Conservation (phyloP, 768 basidiomycete genomes). For the Chlorophyllum brunneum region DNA sequence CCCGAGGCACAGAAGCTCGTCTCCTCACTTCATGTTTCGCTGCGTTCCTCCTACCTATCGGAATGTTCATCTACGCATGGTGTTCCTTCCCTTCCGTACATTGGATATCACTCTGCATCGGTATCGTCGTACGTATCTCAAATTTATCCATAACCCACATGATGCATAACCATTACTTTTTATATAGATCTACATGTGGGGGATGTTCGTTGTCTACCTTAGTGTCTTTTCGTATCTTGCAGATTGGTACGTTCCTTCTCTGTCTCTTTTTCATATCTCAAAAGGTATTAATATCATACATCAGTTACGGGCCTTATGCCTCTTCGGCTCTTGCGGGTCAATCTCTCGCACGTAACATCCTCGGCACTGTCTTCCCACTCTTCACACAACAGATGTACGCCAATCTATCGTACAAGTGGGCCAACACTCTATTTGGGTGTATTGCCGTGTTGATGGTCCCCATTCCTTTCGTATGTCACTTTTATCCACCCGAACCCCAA, state of each 20-base stretch:
- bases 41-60: conserved; percentile 47
- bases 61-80: conserved; percentile 75
- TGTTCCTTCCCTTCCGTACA: conserved; percentile 48
- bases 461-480: conserved; percentile 50
- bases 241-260: conserved; percentile 44
- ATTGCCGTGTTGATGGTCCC: conserved; percentile 51
- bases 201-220: conserved; percentile 50
- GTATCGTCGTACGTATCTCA: conserved; percentile 34
- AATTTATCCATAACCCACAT: not conserved
- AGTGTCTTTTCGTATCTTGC: conserved; percentile 58
- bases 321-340: conserved; percentile 69
- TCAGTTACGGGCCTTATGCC: conserved; percentile 60
- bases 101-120: conserved; percentile 62
- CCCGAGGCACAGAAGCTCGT: conserved; percentile 52
- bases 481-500: not conserved
- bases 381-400: conserved; percentile 60
- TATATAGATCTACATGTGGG: conserved; percentile 44
- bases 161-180: not conserved
- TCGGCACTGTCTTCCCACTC: conserved; percentile 53
- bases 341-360: conserved; percentile 54
- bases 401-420: conserved; percentile 54
- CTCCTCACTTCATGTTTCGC: conserved; percentile 55
- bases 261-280: not conserved
- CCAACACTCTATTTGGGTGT: conserved; percentile 52
- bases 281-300: not conserved